Base-by-base conservation (phyloP, 805 yeast species). In the Metschnikowia similis region DNA sequence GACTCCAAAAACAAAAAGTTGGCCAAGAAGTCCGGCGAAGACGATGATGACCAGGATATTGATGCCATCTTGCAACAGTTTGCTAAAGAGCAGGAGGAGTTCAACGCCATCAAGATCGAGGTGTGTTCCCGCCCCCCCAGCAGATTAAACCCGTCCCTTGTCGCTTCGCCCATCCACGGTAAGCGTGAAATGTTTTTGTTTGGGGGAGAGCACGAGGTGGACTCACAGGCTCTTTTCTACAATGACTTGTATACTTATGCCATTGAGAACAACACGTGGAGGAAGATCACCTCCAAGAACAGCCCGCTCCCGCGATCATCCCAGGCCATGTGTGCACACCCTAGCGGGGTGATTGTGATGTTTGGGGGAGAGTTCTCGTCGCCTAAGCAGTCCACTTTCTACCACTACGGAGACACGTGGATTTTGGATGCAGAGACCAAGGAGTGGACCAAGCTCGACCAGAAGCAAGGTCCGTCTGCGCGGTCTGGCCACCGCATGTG, bases 291-390 rank as follows among this genome's bases (percentile, higher is more conserved):
- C 2, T 89, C 96, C 1, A 87, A 87, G 59, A 92, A 92, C 63
- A 68, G 95, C 0, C 99, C 99, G 13, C 79, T 91, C 63, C 96
- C 97, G 1, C 74, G 99, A 54, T 87, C 96, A 0, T 89, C 97
- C 0, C 97, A 95, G 58, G 87, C 96, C 1, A 87, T 91, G 89
- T 84, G 91, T 54, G 85, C 88, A 0, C 98, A 92, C 67, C 96
- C 97, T 1, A 82, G 90, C 2, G 98, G 98, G 9, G 72, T 91
- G 2, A 79, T 89, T 28, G 66, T 92, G 52, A 69, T 92, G 74
- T 94, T 89, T 70, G 99, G 98, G 45, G 99, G 99, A 60, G 99
- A 92, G 68, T 92, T 94, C 60, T 88, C 97, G 1, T 87, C 96
- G 13, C 98, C 98, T 3, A 92, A 92, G 60, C 99, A 92, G 66